phyloP scores from a whole-genome alignment of 164 flowering plant species.

The Chimonanthus salicifolius region DNA sequence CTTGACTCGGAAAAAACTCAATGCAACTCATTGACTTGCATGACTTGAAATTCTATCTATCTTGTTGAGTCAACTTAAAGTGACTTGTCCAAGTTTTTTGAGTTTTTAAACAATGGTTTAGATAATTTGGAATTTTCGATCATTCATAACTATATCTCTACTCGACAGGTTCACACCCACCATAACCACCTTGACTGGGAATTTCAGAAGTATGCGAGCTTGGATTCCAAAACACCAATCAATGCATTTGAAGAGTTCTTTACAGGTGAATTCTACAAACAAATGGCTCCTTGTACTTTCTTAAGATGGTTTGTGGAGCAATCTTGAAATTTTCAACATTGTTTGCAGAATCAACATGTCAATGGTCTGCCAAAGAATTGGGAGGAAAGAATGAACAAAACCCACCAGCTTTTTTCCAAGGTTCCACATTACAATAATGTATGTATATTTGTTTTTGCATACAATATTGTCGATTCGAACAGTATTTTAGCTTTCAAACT shows the following conservation, averaged over 20 bases:
- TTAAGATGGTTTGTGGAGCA: neutral
- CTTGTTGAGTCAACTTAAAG: neutral
- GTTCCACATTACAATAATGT: slow-evolving; percentile 74
- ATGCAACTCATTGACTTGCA: neutral
- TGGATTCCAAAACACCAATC: slow-evolving; percentile 79
- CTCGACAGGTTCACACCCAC: slow-evolving; percentile 66
- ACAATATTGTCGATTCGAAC: neutral
- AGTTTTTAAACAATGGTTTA: too few relatives aligned
- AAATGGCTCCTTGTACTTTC: neutral
- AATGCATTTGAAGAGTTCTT: slow-evolving; percentile 54
- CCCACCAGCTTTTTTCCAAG: slow-evolving; percentile 68
- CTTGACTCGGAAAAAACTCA: too few relatives aligned
- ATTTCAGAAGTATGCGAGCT: slow-evolving; percentile 68
- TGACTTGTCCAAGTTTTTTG: too few relatives aligned
- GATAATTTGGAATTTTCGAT: too few relatives aligned
- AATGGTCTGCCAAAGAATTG: slow-evolving; percentile 62
- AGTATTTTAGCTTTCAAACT: neutral
- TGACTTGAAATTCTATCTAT: neutral
- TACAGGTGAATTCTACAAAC: slow-evolving; percentile 38
- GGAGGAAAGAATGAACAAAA: slow-evolving; percentile 49
- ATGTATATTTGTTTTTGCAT: slow-evolving; percentile 5
- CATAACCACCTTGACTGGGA: slow-evolving; percentile 73
- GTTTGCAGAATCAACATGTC: slow-evolving; percentile 49
- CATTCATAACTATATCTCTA: neutral
- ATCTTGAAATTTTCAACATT: neutral